Conservation (phyloP, 1,284 basidiomycete species). For the Ceratobasidium sp. region DNA sequence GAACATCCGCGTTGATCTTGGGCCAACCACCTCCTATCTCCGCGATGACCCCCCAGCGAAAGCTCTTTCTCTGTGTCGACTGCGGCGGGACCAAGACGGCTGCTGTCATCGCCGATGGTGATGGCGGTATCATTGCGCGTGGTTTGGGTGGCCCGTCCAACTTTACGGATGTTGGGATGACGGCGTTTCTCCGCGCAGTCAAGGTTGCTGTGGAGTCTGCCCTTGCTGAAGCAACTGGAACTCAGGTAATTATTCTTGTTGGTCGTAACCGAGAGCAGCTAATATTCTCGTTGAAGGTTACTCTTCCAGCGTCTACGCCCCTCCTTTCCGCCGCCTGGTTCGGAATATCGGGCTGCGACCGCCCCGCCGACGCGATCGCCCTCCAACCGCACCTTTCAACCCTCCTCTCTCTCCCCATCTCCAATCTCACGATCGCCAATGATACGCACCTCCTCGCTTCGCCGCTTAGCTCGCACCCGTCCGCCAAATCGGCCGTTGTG, state of each 20-base stretch:
- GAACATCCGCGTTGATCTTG: background rate
- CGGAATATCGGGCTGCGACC: constrained; percentile 82
- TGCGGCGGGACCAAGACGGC: constrained; percentile 87
- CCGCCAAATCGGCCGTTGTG: constrained; percentile 71
- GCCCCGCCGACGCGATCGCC: constrained; percentile 68
- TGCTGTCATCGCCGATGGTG: constrained; percentile 69
- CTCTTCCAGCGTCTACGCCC: constrained; percentile 9
- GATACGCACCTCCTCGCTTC: constrained; percentile 82
- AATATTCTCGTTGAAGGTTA: constrained; percentile 51
- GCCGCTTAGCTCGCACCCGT: constrained; percentile 68
- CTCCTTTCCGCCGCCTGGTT: constrained; percentile 71
- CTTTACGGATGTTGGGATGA: constrained; percentile 70
- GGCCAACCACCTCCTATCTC: background rate
- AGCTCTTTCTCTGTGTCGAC: constrained; percentile 80
- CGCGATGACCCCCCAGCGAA: background rate
- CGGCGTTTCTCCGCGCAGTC: constrained; percentile 66
- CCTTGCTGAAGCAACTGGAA: constrained; percentile 59
- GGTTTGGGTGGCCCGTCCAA: constrained; percentile 76
- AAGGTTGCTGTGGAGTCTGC: constrained; percentile 66
- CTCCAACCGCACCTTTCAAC: constrained; percentile 67
- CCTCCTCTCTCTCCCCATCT: constrained; percentile 67
- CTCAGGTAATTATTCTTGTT: constrained; percentile 52
- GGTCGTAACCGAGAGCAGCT: constrained; percentile 16
- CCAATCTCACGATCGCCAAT: constrained; percentile 70
- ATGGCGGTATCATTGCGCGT: constrained; percentile 71